Evolutionary conservation across 139 green algal species (phyloP).

Genomic region (Mesostigma viride): DNA sequence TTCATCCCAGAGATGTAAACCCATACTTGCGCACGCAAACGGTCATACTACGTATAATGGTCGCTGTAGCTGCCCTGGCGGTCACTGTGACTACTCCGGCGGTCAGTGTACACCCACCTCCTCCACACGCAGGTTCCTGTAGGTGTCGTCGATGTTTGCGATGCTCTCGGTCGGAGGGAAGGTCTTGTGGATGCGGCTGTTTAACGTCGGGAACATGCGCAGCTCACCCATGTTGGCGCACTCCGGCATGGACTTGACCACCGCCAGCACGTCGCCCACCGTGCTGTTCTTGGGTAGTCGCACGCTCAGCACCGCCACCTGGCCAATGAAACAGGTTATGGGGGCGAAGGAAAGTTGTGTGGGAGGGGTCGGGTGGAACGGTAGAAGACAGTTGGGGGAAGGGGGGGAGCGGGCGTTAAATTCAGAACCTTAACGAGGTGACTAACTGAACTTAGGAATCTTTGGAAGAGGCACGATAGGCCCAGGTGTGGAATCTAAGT

Average conservation of each 20-base stretch:
- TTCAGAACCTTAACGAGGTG: not conserved
- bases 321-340: not conserved
- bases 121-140: slow-evolving; percentile 58
- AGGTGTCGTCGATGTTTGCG: slow-evolving; percentile 55
- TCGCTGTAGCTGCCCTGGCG: not conserved
- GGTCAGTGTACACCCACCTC: slow-evolving; percentile 14
- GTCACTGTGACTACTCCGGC: not conserved
- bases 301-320: slow-evolving; percentile 46
- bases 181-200: slow-evolving; percentile 66
- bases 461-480: not conserved
- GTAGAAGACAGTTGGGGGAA: not conserved
- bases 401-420: not conserved
- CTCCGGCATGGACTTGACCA: slow-evolving; percentile 34
- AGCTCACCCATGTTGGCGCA: slow-evolving; percentile 30
- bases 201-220: slow-evolving; percentile 71
- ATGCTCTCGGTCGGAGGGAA: slow-evolving; percentile 42
- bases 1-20: no score
- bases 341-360: not conserved
- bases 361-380: not conserved
- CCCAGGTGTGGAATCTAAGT: no score
- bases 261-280: slow-evolving; percentile 58
- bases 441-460: not conserved
- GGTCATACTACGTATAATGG: not conserved
- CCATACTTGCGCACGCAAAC: not conserved
- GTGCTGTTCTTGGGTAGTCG: slow-evolving; percentile 50